Evolutionary conservation across 1,284 basidiomycete species (phyloP), one percentile per base, ranked within the genome.

Genomic region (Ganoderma lingzhi): DNA sequence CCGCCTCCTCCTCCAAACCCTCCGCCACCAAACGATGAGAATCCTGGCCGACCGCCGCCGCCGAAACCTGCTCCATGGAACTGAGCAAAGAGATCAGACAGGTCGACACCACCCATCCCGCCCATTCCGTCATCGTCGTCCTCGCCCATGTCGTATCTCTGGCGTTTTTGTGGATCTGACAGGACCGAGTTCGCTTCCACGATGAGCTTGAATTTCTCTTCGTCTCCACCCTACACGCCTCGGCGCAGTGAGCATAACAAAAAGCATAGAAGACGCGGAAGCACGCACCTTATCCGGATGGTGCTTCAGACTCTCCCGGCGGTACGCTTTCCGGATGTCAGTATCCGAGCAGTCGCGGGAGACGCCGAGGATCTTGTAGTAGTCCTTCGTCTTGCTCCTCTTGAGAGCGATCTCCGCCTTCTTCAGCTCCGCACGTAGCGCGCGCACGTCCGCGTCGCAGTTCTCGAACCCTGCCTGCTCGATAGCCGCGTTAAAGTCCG

Each of bases 141-240:
- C 70, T 91, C 92, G 48, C 93, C 93, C 78, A 88, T 76, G 76
- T 94, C 93, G 75, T 94, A 94, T 59, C 93, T 86, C 71, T 90
- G 84, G 55, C 93, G 84, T 62, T 90, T 84, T 28, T 81, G 82
- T 0, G 92, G 85, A 74, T 95, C 93, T 0, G 91, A 93, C 8
- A 95, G 87, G 1, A 95, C 90, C 12, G 87, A 86, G 74, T 95
- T 85, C 6, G 93, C 93, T 80, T 95, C 93, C 1, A 85, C 88
- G 17, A 94, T 90, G 30, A 94, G 86, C 78, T 96, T 95, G 85
- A 96, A 95, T 76, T 94, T 93, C 77, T 95, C 94, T 78, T 94
- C 93, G 77, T 93, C 92, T 32, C 92, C 92, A 39, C 92, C 92
- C 90, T 89, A 62, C 10, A 61, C 65, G 61, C 68, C 59, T 45